Base-by-base conservation (phyloP, 2,329 filamentous ascomycete genomes). In the Apiospora marii region DNA sequence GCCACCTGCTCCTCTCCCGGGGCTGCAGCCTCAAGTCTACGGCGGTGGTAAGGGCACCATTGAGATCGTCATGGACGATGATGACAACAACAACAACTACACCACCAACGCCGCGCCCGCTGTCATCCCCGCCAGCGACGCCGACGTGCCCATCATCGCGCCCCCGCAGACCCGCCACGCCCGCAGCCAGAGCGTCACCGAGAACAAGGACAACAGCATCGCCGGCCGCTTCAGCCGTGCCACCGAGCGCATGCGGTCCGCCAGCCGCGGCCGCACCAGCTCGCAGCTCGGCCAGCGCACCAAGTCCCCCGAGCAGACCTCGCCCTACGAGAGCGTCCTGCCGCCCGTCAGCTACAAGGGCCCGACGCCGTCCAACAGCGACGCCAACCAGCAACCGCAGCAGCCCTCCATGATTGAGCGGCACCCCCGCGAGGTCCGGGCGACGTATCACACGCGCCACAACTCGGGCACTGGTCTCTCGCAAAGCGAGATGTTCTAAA, bases 21-120 rank as follows among this genome's bases (percentile, higher is more conserved):
- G 83, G 46, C 77, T 79, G 43, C 82, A 81, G 43, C 80, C 83
- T 2, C 82, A 83, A 10, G 78, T 86, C 67, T 84, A 86, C 74
- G 80, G 82, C 44, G 84, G 73, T 46, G 85, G 84, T 10, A 87
- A 88, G 0, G 89, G 87, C 5, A 87, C 90, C 77, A 91, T 92
- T 75, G 90, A 92, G 79, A 90, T 92, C 74, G 89, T 92, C 69
- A 90, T 91, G 87, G 90, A 92, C 75, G 88, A 90, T 2, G 88
- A 90, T 7, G 85, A 88, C 27, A 76, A 79, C 71, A 67, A 37
- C 51, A 58, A 34, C 16, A 34, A 58, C 24, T 16, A 14, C n/a
- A 53, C 13, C 49, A 53, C 76, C 75, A 48, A 73, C 71, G 43
- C 19, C 3, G 2, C 75, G 2, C 75, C 82, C 16, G 74, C 79